Evolutionary conservation across 768 basidiomycete genomes (phyloP), one percentile per base, ranked within the genome.

Genomic region (Termitomyces sp.): DNA sequence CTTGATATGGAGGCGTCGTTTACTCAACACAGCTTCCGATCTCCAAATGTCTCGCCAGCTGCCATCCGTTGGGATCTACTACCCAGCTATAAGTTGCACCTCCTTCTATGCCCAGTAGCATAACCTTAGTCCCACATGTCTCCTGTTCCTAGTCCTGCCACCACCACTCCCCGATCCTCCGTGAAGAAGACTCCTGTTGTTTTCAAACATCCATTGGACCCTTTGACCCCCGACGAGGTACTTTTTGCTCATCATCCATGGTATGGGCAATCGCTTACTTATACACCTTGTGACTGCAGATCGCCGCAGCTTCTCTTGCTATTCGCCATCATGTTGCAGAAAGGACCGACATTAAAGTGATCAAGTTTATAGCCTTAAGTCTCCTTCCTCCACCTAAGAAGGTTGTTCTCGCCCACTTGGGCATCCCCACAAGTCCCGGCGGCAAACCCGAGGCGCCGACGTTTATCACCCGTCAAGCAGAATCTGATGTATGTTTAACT

Each of bases 331-430:
- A 85, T 62, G 74, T 83, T 20, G 74, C 77, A 32, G 72, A 72
- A 36, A 73, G 78, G 48, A 82, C 82, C 43, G 78, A 86, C 57
- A 79, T 84, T 13, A 88, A 86, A 62, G 88, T 87, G 0, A 73
- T 91, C 63, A 87, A 86, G 65, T 93, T 93, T 71, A 82, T 91
- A 40, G 84, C 83, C 3, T 83, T 82, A 57, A 76, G 72, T 58
- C 79, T 91, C 5, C 75, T 91, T 26, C 86, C 84, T 13, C 84
- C 92, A 1, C 86, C 88, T 0, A 93, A 94, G 77, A 82, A 77
- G 58, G 80, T 77, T 14, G 93, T 95, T 24, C 83, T 95, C 44
- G 87, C 91, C 2, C 80, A 79, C 58, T 83, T 95, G 44, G 88
- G 88, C 5, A 92, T 95, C 44, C 84, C 92, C 3, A 69, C 87